Base-by-base conservation (phyloP, 176 grass and related monocot genomes). In the Eleusine indica region DNA sequence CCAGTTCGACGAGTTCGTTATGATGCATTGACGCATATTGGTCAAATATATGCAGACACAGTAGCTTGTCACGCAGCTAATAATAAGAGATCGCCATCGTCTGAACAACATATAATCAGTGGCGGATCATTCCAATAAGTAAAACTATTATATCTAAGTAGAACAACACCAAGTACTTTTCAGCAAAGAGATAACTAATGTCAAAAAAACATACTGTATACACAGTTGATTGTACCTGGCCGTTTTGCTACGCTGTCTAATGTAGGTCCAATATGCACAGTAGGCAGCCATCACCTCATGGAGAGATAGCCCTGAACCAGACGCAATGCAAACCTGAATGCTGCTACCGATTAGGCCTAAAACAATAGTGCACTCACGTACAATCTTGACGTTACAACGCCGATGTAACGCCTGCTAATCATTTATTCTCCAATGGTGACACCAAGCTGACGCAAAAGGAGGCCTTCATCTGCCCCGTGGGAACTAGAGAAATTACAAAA, bases 241-340 rank as follows among this genome's bases (percentile, higher is more conserved):
- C 80, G 14, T 37, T 47, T 35, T 17, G 56, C 41, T 38, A 49
- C 56, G 69, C 80, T 64, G 9, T 66, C 47, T 43, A 43, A 19
- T 60, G 78, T 87, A 87, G 78, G 77, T 54, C 60, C 77, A 72
- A 43, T 7, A 43, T 7, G 46, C 18, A 80, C 77, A 86, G 70
- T 68, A 44, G n/a, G 48, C 61, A 75, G 48, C 61, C 62, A 77
- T 82, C 51, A 70, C 63, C 49, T 82, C 85, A 44, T 28, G 56
- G 52, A 16, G 61, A 81, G 49, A 76, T 62, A 62, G 52, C 53
- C 71, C 41, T 70, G 35, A 42, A 51, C 37, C 52, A 58, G 40
- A 87, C 40, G 85, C 71, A 60, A 69, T 22, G 64, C 29, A 29
- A 70, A 70, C 64, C 35, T 52, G 28, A 51, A 82, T 19, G 30